Evolutionary conservation across 169 alveolate species (phyloP), one percentile per base, ranked within the genome.

Genomic region (Plasmodium inui): DNA sequence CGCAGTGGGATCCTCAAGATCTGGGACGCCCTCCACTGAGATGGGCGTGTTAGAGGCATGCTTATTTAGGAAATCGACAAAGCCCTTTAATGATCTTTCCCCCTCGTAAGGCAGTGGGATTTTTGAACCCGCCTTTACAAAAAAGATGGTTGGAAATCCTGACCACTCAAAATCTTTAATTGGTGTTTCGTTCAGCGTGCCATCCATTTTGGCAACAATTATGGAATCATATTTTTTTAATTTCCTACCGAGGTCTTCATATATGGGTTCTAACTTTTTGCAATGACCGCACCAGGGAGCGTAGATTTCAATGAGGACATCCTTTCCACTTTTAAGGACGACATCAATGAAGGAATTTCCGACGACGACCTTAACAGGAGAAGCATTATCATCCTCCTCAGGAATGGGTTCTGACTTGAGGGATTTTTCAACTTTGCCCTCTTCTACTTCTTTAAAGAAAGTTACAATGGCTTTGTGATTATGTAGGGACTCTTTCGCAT

Each of bases 211-310:
- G 7, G 97, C 97, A 26, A 96, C 92, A 88, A 86, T 85, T n/a
- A 96, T 92, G 30, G 93, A 86, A 71, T 92, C 97, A 92, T 95
- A 92, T 79, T 85, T 92, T 70, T 80, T 92, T 89, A 93, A 85
- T 78, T 84, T 74, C 76, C 93, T 95, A 50, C 96, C 97, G 78
- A 96, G 95, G 19, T 94, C 95, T 83, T 83, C 93, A 88, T 85
- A 96, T 12, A 94, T 93, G 0, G 97, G 97, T 96, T 94, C 84
- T 93, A 96, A 92, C 92, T 91, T 95, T 92, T 96, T 96, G 94
- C 97, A 96, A 90, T 96, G 97, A 67, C 95, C 96, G 88, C 97
- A 96, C 95, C 94, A 95, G 12, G 97, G 97, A 2, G 97, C 96
- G 92, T 96, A 95, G 6, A 96, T 94, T 95, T 95, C 95, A 79